These are phyloP conservation scores for Endocarpon pusillum DNA, from an alignment of 495 filamentous ascomycete genomes.

Conservation along the genomic window DNA sequence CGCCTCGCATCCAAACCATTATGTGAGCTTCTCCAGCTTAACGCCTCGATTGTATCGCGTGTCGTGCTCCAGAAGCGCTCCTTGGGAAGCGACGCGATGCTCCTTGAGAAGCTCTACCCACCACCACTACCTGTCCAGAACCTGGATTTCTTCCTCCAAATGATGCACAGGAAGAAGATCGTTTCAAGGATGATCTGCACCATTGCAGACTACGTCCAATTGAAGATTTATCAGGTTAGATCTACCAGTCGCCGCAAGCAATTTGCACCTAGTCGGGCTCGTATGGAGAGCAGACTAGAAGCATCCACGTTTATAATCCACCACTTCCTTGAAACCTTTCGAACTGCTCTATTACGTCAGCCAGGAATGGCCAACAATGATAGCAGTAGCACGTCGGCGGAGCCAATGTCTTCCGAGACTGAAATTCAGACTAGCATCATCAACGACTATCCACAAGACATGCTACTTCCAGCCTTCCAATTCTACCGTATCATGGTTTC, in stretches of 20 bases:
- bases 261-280: background rate
- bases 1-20: slow-evolving; percentile 1
- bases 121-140: background rate
- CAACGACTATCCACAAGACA: background rate
- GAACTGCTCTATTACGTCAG: background rate
- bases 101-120: background rate
- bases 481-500: background rate
- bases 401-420: background rate
- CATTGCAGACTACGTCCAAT: slow-evolving; percentile 1
- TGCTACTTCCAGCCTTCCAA: background rate
- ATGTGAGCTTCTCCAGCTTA: background rate
- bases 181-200: background rate
- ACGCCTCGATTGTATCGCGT: background rate
- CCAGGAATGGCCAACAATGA: no score
- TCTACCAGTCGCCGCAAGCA: background rate
- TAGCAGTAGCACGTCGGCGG: background rate
- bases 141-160: background rate
- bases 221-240: background rate
- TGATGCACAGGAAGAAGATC: background rate
- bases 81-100: background rate
- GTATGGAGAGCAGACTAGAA: background rate
- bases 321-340: background rate
- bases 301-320: background rate
- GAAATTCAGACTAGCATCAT: background rate
- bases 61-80: background rate